Percentiles rank a stretch among this genome's conserved stretches.
These are phyloP conservation scores for Brettanomyces nanus DNA, from an alignment of 805 yeast species.

Conservation along the genomic window DNA sequence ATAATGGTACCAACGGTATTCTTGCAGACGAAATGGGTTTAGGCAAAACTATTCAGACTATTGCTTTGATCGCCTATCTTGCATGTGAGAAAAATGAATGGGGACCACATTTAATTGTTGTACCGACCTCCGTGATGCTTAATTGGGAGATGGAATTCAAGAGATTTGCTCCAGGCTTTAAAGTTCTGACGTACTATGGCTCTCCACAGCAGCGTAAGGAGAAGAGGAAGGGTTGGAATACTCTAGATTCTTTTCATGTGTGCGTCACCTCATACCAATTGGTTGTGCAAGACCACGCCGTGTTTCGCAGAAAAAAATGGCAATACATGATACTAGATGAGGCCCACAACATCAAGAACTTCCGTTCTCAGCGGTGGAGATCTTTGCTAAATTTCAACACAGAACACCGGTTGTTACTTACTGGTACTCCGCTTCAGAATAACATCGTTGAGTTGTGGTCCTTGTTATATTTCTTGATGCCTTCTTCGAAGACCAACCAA, in stretches of 20 bases:
- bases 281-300: slow-evolving; percentile 95
- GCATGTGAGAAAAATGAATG: slow-evolving; percentile 92
- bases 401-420: slow-evolving; percentile 73
- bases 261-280: slow-evolving; percentile 95
- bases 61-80: slow-evolving; percentile 72
- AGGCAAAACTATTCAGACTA: slow-evolving; percentile 95
- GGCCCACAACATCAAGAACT: slow-evolving; percentile 96
- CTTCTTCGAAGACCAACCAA: slow-evolving; percentile 55
- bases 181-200: slow-evolving; percentile 92
- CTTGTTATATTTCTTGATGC: slow-evolving; percentile 89
- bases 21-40: slow-evolving; percentile 99
- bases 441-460: slow-evolving; percentile 97
- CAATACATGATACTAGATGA: slow-evolving; percentile 95
- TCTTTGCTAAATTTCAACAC: slow-evolving; percentile 91
- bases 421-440: slow-evolving; percentile 97
- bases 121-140: slow-evolving; percentile 94
- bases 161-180: slow-evolving; percentile 96
- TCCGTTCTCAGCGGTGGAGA: slow-evolving; percentile 95
- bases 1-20: slow-evolving; percentile 90
- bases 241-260: slow-evolving; percentile 90
- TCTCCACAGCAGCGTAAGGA: slow-evolving; percentile 94
- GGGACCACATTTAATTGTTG: slow-evolving; percentile 98
- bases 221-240: slow-evolving; percentile 96
- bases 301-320: slow-evolving; percentile 90
- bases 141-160: slow-evolving; percentile 99